Base-by-base conservation (phyloP, 805 yeast species). In the Isabelozyma heimii region DNA sequence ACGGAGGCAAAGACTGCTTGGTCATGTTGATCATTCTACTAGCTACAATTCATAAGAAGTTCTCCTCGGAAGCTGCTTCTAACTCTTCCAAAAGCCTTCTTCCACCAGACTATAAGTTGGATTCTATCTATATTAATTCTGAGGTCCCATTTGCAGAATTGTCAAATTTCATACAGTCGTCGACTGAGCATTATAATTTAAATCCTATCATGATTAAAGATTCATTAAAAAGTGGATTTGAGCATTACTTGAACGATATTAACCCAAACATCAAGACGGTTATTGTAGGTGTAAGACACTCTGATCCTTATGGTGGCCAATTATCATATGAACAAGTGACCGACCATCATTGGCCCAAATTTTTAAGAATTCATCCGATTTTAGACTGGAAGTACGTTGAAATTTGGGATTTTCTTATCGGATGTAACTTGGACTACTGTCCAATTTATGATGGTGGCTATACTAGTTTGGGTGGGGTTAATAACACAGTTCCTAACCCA, bases 1-100 rank as follows among this genome's bases (percentile, higher is more conserved):
- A 94, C 63, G 99, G 99, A 9, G 99, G 99, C 1, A 94, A 94
- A 62, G 99, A 94, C 69, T 94, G 98, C 59, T 80, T 91, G 43
- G 97, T 91, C 30, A 83, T 92, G 86, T 76, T 94, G 47, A 72
- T 90, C 13, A 61, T 94, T 5, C 82, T 89, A 47, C 68, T 91
- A 45, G 85, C 94, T 1, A 81, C 70, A 67, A 47, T 73, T 15
- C 69, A 70, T 53, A 54, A 59, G 15, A 66, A 60, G 50, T 54
- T 52, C 48, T 35, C 43, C 5, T 60, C 51, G 39, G 44, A 45
- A 41, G 44, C 56, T 37, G 35, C 52, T 17, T 45, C 52, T 2
- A 50, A 55, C 20, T 42, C 51, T 12, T 40, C 40, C 16, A 15
- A 59, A 42, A 17, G 38, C 35, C 16, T 47, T n/a, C 52, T 58